These are phyloP conservation scores for Nemania bipapillata DNA, from an alignment of 2,329 filamentous ascomycete species.

Conservation along the genomic window DNA sequence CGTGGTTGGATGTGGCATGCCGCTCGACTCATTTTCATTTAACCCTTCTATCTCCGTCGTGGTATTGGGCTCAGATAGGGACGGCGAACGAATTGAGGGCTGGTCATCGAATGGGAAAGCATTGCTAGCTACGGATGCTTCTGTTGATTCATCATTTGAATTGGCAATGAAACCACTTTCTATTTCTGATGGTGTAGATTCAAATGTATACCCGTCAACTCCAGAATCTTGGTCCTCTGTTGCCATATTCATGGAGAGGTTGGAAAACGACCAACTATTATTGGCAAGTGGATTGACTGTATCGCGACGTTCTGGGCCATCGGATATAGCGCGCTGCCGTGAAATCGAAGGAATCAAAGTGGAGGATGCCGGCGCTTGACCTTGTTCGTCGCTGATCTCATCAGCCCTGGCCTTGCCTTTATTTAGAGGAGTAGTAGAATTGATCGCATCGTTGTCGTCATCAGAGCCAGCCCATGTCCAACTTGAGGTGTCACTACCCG, in stretches of 20 bases:
- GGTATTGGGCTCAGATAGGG: background rate
- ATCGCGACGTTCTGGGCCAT: constrained; percentile 61
- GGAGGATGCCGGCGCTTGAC: constrained; percentile 13
- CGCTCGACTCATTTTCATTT: background rate
- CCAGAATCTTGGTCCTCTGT: constrained; percentile 10
- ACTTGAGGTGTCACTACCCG: constrained; percentile 45
- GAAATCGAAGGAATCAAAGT: constrained; percentile 27
- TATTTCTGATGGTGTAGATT: background rate
- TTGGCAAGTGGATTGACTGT: constrained; percentile 65
- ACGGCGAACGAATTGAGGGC: constrained; percentile 11
- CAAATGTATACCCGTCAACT: background rate
- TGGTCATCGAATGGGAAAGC: background rate
- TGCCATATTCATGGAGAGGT: constrained; percentile 21
- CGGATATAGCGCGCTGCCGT: constrained; percentile 66
- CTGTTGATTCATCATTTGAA: constrained; percentile 7
- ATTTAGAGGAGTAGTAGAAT: constrained; percentile 16
- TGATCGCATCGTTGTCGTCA: constrained; percentile 37
- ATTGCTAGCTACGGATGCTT: constrained; percentile 11
- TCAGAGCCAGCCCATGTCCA: constrained; percentile 48
- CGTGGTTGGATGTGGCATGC: background rate
- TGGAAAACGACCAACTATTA: constrained; percentile 69
- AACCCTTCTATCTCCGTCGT: background rate
- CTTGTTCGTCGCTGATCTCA: background rate
- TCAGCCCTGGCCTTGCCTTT: constrained; percentile 44
- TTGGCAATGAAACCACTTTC: background rate